Evolutionary conservation across 768 basidiomycete species (phyloP).

Genomic region (Gautieria morchelliformis): DNA sequence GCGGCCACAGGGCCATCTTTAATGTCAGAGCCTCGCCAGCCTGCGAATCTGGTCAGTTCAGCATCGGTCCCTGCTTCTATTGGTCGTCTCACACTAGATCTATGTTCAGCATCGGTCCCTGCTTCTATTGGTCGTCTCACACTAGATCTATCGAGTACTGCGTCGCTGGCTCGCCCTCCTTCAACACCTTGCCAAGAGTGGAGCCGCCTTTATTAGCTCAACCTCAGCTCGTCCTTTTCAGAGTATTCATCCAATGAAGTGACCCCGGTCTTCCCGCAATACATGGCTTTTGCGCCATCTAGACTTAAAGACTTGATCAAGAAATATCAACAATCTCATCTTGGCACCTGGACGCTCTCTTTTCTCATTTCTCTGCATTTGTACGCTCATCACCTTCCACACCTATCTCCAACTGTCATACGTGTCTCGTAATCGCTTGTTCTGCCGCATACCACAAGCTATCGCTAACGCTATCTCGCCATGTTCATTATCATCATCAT

Average conservation of each 20-base stretch:
- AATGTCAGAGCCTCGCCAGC: background rate
- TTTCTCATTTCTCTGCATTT: background rate
- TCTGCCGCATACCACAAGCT: background rate
- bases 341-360: background rate
- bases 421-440: background rate
- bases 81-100: constrained; percentile 65
- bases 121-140: constrained; percentile 59
- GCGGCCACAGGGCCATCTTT: constrained; percentile 20
- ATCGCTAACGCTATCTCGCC: background rate
- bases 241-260: background rate
- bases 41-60: constrained; percentile 41
- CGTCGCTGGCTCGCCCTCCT: constrained; percentile 54
- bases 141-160: constrained; percentile 67
- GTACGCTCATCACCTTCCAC: background rate
- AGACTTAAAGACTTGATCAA: constrained; percentile 69
- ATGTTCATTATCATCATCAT: background rate
- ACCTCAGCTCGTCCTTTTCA: background rate
- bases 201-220: background rate
- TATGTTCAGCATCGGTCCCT: constrained; percentile 53
- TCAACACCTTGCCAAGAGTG: constrained; percentile 7
- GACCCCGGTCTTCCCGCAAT: constrained; percentile 20
- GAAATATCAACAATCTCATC: constrained; percentile 49
- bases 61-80: constrained; percentile 57
- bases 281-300: constrained; percentile 69
- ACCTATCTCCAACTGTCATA: background rate